Evolutionary conservation across 305 asterid species (phyloP).

Genomic region (Fraxinus sp.): DNA sequence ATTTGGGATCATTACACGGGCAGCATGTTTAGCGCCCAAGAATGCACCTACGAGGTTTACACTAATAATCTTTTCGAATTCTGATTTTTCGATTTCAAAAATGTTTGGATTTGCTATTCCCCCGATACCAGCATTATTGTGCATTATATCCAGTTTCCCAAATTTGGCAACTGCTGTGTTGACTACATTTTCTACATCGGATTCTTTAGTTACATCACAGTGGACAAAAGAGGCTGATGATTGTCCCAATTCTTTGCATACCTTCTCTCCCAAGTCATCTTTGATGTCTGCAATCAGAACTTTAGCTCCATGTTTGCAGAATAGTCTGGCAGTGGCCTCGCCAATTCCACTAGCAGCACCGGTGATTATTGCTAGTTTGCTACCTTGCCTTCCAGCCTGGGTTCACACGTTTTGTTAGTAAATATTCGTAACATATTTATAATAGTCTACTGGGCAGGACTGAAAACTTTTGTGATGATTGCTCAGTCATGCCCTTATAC

Average conservation of each 20-base stretch:
- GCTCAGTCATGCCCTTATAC: neutral
- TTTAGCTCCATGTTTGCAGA: neutral
- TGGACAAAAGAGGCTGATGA: neutral
- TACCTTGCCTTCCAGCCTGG: conserved; percentile 7
- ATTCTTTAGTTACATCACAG: neutral
- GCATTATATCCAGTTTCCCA: neutral
- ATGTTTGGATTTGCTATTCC: neutral
- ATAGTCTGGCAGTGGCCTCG: neutral
- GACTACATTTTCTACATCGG: neutral
- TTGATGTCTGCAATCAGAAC: conserved; percentile 7
- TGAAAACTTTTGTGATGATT: neutral
- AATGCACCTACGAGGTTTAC: neutral
- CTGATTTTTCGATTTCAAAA: neutral
- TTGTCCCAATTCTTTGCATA: neutral
- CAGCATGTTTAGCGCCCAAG: neutral
- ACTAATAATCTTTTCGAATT: neutral
- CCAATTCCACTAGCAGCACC: conserved; percentile 5
- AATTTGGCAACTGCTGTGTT: neutral
- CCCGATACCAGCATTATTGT: neutral
- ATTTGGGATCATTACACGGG: neutral
- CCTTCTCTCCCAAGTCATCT: conserved; percentile 4
- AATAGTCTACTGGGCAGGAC: neutral
- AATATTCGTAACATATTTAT: too few species aligned
- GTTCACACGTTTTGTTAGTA: neutral
- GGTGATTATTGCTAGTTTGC: conserved; percentile 20